Percentiles rank a stretch among this genome's conserved stretches.
Conservation (phyloP, 805 yeast species). For the Ogataea methanolica region DNA sequence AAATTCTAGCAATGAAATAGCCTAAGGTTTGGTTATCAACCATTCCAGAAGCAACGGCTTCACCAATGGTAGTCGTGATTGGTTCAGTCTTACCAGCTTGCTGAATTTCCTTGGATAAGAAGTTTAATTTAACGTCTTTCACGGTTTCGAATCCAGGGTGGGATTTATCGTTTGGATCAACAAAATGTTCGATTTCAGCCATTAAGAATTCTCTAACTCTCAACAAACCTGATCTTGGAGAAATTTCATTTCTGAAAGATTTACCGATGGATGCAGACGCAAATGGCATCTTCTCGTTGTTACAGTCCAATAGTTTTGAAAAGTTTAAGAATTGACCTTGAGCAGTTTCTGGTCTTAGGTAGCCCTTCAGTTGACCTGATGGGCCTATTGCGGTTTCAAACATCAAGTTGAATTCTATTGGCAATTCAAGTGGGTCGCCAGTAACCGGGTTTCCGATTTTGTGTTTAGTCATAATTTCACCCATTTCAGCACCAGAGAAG, state of each 20-base stretch:
- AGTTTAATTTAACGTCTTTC: conserved; percentile 63
- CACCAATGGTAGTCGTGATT: conserved; percentile 67
- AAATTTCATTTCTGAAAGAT: conserved; percentile 97
- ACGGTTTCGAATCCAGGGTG: conserved; percentile 80
- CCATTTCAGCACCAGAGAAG: conserved; percentile 86
- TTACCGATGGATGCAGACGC: conserved; percentile 99
- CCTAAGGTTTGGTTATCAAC: conserved; percentile 97
- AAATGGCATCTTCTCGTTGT: conserved; percentile 96
- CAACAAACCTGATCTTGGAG: conserved; percentile 95
- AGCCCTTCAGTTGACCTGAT: conserved; percentile 93
- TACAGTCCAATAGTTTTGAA: conserved; percentile 86
- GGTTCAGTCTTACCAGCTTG: conserved; percentile 76
- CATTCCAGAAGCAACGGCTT: conserved; percentile 83
- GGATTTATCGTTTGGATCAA: conserved; percentile 84
- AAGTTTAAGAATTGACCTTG: conserved; percentile 99
- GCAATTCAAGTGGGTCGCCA: conserved; percentile 79
- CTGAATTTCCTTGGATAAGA: conserved; percentile 86
- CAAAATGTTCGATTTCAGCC: conserved; percentile 99
- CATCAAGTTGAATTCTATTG: conserved; percentile 96
- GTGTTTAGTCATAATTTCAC: conserved; percentile 78
- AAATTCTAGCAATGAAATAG: conserved; percentile 92
- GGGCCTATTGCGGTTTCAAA: conserved; percentile 99
- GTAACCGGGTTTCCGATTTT: conserved; percentile 90
- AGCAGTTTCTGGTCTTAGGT: conserved; percentile 97
- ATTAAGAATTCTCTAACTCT: conserved; percentile 98